Conservation (phyloP, 257 asterid species). For the Nicotiana otophora region DNA sequence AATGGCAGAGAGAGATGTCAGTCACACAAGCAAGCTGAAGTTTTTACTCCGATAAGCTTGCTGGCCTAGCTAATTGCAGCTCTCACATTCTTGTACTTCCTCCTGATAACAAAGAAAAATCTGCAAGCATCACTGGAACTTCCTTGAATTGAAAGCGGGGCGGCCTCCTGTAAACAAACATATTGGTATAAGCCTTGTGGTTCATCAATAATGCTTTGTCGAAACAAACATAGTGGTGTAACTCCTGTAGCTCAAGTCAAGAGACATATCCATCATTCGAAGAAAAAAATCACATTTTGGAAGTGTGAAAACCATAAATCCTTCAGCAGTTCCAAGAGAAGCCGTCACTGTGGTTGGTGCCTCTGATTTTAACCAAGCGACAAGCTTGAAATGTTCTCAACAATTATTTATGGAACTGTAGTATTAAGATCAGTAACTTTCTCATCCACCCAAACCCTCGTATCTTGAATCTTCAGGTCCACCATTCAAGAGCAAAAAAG, state of each 20-base stretch:
- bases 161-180: background rate
- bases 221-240: background rate
- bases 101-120: background rate
- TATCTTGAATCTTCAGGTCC: background rate
- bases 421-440: background rate
- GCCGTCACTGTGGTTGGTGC: background rate
- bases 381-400: background rate
- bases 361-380: background rate
- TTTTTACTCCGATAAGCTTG: background rate
- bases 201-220: background rate
- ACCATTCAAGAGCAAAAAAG: conserved; percentile 70
- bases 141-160: background rate
- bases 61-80: background rate
- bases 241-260: background rate
- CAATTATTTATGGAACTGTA: background rate
- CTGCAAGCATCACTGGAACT: background rate
- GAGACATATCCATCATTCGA: background rate
- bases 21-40: background rate
- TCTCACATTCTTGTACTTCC: background rate
- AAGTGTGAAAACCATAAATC: background rate
- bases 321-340: background rate
- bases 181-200: background rate
- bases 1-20: background rate
- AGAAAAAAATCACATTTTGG: background rate
- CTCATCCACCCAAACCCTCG: background rate